These are phyloP conservation scores for Dendrothele bispora DNA, from an alignment of 768 basidiomycete species.

Conservation along the genomic window DNA sequence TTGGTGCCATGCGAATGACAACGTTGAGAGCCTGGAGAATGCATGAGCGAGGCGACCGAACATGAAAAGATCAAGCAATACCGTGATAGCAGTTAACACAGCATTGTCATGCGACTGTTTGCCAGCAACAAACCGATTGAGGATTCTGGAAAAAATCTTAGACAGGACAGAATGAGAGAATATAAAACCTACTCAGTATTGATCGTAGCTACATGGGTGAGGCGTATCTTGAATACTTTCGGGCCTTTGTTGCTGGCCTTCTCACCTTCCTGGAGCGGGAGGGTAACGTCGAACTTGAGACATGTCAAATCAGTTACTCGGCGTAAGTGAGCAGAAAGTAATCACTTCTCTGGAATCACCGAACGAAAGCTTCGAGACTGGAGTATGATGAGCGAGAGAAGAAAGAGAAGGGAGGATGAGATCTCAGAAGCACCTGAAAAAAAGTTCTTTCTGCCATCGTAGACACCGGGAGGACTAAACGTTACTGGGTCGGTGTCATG, in stretches of 20 bases:
- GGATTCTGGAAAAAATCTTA: slow-evolving; percentile 37
- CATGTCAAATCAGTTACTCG: slow-evolving; percentile 30
- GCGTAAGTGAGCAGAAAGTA: slow-evolving; percentile 45
- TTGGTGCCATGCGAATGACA: slow-evolving; percentile 70
- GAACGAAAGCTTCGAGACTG: too few species aligned
- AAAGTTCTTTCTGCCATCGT: slow-evolving; percentile 79
- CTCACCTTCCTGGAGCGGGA: slow-evolving; percentile 34
- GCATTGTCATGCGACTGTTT: slow-evolving; percentile 62
- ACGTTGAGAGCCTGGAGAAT: slow-evolving; percentile 60
- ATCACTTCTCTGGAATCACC: too few species aligned
- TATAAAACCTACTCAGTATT: slow-evolving; percentile 48
- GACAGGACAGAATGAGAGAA: neutral
- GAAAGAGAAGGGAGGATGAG: too few species aligned
- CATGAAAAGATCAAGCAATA: slow-evolving; percentile 21
- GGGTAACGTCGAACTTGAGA: slow-evolving; percentile 59
- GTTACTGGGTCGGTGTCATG: slow-evolving; percentile 53
- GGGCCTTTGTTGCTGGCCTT: slow-evolving; percentile 43
- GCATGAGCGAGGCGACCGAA: neutral
- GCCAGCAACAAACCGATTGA: slow-evolving; percentile 58
- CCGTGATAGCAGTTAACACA: slow-evolving; percentile 67
- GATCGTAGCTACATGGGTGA: slow-evolving; percentile 58
- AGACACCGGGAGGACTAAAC: slow-evolving; percentile 73
- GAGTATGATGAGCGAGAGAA: too few species aligned
- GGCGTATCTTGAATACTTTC: slow-evolving; percentile 64
- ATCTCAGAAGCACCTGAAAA: neutral